phyloP scores from a whole-genome alignment of 352 stramenopile species.

The Globisporangium irregulare region DNA sequence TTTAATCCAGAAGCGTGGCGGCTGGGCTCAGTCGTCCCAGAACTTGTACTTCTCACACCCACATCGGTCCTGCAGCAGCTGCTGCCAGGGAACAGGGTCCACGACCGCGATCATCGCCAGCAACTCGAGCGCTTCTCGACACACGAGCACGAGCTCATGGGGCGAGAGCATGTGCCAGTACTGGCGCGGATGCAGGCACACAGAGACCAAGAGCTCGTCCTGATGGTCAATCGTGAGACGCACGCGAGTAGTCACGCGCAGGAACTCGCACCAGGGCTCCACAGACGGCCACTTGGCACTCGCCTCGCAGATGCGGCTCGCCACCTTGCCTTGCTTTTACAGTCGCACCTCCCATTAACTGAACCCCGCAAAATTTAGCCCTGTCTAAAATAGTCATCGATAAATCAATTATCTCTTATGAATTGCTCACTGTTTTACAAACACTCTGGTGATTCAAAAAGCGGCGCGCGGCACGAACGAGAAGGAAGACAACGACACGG shows the following conservation, averaged over 20 bases:
- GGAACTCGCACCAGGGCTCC: constrained; percentile 7
- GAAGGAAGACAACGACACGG: no score
- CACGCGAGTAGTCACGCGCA: background rate
- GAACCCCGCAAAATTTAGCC: no score
- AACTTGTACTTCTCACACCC: constrained; percentile 2
- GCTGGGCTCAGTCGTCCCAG: background rate
- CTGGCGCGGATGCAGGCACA: background rate
- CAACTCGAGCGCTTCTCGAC: background rate
- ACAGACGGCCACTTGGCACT: background rate
- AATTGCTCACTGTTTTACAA: no score
- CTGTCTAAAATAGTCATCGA: no score
- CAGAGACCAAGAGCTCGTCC: background rate
- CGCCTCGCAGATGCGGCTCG: background rate
- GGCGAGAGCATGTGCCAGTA: constrained; percentile 5
- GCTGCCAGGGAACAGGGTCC: background rate
- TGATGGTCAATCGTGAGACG: background rate
- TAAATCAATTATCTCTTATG: no score
- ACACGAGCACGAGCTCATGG: background rate
- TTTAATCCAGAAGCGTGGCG: background rate
- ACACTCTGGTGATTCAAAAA: no score
- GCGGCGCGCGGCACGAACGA: no score
- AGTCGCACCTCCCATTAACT: no score
- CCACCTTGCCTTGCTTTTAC: background rate
- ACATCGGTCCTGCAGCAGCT: background rate
- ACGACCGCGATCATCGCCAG: constrained; percentile 4